Base-by-base conservation (phyloP, 2,329 filamentous ascomycete genomes). In the Falciphora oryzae region DNA sequence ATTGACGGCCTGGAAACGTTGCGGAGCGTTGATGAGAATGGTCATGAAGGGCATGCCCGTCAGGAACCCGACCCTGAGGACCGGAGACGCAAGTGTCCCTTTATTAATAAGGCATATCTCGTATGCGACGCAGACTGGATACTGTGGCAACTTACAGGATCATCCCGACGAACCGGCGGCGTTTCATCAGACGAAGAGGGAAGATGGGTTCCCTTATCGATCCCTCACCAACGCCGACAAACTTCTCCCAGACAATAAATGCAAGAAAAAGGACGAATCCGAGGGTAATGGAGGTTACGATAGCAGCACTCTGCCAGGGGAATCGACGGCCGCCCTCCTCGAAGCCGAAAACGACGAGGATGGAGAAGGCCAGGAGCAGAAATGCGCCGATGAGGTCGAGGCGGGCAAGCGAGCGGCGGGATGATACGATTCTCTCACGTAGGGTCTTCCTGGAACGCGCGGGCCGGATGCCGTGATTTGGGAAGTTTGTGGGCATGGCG, bases 301-400 rank as follows among this genome's bases (percentile, higher is more conserved):
- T 75, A 6, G 75, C 66, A 0, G 73, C 72, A 58, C 75, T 78
- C 10, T 66, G 70, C 81, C 80, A 83, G 4, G 76, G 68, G 62
- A 78, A 80, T 7, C 71, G 71, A 25, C 74, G 69, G 6, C 80
- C 79, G 7, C 72, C 79, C 66, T 81, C 74, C 60, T 83, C 76
- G 18, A 83, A 71, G 1, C 76, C 79, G 56, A 80, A 78, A 22
- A 81, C 75, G n/a, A 83, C 68, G 4, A 82, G 72, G 4, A 79
- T 74, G 0, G 79, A 79, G 4, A 75, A 75, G 0, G 73, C 74
- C 8, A 83, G 72, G 0, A 77, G 69, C 3, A 80, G 65, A 28
- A 73, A 63, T 22, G 68, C 71, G 16, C 76, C 76, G 4, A 74
- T 6, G 44, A 72, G 65, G 62, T 78, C 76, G 25, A 78, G 66